These are phyloP conservation scores for Pythium grandisporangium DNA, from an alignment of 352 stramenopile species.

Conservation along the genomic window DNA sequence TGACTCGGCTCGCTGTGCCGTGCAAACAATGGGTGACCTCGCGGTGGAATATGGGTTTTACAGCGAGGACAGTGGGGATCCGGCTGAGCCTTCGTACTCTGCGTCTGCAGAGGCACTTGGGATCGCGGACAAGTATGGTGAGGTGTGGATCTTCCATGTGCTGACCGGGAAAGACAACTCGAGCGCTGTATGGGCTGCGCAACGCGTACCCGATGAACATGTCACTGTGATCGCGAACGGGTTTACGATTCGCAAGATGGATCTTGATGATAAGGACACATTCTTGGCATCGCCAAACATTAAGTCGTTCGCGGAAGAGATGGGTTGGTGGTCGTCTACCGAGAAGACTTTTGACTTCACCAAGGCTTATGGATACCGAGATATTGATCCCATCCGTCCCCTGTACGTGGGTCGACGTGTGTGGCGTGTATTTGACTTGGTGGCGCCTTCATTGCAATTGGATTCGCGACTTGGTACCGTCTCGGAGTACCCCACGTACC, in stretches of 20 bases:
- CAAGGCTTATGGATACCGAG: conserved; percentile 25
- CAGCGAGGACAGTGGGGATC: conserved; percentile 57
- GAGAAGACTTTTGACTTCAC: conserved; percentile 34
- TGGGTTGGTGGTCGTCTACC: conserved; percentile 54
- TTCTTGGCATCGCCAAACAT: conserved; percentile 80
- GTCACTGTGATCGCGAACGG: conserved; percentile 83
- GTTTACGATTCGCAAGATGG: conserved; percentile 84
- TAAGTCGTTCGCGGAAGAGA: conserved; percentile 52
- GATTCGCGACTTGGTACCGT: conserved; percentile 24
- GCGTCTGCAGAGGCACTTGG: conserved; percentile 59
- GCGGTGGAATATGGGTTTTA: conserved; percentile 87
- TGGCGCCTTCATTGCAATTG: conserved; percentile 50
- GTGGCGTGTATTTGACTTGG: conserved; percentile 65
- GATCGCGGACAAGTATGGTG: conserved; percentile 65
- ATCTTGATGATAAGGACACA: conserved; percentile 46
- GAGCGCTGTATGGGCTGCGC: conserved; percentile 79
- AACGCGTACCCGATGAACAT: conserved; percentile 77
- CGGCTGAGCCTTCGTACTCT: conserved; percentile 18
- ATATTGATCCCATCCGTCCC: conserved; percentile 19
- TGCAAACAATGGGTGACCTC: conserved; percentile 81
- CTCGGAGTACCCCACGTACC: conserved; percentile 40
- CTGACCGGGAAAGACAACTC: conserved; percentile 73
- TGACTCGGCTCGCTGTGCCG: conserved; percentile 48
- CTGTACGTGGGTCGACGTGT: conserved; percentile 52
- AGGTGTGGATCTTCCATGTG: conserved; percentile 90